phyloP scores from a whole-genome alignment of 2,329 filamentous ascomycete species.

The Pseudocercospora crystallina region DNA sequence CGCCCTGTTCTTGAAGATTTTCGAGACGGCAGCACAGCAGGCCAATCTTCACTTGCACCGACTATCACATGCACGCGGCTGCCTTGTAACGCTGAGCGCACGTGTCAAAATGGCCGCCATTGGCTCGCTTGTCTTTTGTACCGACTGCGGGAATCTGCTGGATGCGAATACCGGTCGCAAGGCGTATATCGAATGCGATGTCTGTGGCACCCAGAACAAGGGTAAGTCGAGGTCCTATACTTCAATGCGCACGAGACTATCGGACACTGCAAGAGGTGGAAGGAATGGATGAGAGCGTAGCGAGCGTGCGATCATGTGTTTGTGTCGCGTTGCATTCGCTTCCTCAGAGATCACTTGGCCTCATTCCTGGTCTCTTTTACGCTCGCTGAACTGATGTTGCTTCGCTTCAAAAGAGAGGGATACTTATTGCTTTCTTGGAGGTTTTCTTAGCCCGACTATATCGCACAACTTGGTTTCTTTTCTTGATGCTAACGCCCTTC shows the following conservation, averaged over 20 bases:
- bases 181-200: conserved; percentile 75
- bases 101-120: conserved; percentile 72
- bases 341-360: too few relatives aligned
- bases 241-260: too few relatives aligned
- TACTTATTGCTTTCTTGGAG: background rate
- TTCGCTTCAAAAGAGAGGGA: too few relatives aligned
- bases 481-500: background rate
- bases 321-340: too few relatives aligned
- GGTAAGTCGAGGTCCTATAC: conserved; percentile 54
- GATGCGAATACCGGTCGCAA: conserved; percentile 76
- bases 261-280: background rate
- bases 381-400: too few relatives aligned
- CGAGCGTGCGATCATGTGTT: too few relatives aligned
- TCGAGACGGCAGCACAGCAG: background rate
- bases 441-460: too few relatives aligned
- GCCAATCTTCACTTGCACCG: conserved; percentile 3
- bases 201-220: conserved; percentile 82
- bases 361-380: too few relatives aligned
- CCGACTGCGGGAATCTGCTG: conserved; percentile 85
- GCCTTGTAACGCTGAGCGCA: background rate
- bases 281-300: background rate
- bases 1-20: conserved; percentile 4
- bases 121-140: conserved; percentile 89
- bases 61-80: background rate
- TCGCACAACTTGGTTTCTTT: too few relatives aligned